phyloP scores from a whole-genome alignment of 345 rosid species.

The Sisymbrium irio region DNA sequence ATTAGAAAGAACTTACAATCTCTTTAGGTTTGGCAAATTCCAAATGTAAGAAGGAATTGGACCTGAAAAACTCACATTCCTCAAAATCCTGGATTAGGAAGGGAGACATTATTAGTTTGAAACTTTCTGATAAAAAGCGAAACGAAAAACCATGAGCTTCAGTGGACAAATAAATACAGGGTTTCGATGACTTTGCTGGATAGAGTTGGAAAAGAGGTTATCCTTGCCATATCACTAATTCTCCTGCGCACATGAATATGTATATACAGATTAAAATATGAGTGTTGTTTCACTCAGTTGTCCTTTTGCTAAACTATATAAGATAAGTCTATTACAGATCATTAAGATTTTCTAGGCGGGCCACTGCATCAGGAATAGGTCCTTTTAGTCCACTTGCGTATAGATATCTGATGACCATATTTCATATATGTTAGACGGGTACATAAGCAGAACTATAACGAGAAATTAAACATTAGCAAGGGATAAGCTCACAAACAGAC shows the following conservation, averaged over 20 bases:
- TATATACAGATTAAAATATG: not conserved
- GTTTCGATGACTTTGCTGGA: conserved; percentile 23
- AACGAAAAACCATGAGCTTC: not conserved
- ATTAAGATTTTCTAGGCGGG: conserved; percentile 25
- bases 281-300: not conserved
- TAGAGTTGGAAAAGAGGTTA: conserved; percentile 38
- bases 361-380: conserved; percentile 44
- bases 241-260: conserved; percentile 39
- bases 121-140: not conserved
- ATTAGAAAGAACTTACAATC: conserved; percentile 9
- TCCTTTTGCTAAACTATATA: not conserved
- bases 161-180: not conserved
- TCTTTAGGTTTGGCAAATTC: not conserved
- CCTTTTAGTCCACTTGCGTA: conserved; percentile 49
- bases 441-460: not conserved
- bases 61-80: conserved; percentile 23
- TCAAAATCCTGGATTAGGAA: conserved; percentile 10
- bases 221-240: conserved; percentile 39
- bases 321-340: conserved; percentile 32
- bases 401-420: conserved; percentile 32
- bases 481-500: conserved; percentile 47
- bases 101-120: not conserved
- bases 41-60: conserved; percentile 24
- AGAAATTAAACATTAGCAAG: not conserved
- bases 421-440: not conserved